These are phyloP conservation scores for Ceratocystis lukuohia DNA, from an alignment of 2,329 filamentous ascomycete genomes.

Conservation along the genomic window DNA sequence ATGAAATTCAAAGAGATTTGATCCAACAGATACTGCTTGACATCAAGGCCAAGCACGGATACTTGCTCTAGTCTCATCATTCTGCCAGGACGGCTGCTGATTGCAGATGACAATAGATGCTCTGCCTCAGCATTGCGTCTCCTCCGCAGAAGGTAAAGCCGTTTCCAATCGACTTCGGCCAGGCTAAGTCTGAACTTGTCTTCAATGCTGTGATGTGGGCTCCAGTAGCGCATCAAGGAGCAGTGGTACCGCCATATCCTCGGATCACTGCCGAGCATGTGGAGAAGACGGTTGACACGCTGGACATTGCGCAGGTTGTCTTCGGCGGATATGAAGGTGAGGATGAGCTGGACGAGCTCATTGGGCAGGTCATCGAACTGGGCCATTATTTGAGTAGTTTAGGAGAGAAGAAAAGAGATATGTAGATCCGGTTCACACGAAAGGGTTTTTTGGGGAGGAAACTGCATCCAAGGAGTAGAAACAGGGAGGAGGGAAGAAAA, in stretches of 20 bases:
- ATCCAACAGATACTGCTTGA: constrained; percentile 66
- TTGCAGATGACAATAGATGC: constrained; percentile 49
- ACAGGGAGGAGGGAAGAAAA: too few species aligned
- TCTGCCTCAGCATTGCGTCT: constrained; percentile 39
- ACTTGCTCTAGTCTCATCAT: constrained; percentile 58
- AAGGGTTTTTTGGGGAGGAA: not conserved
- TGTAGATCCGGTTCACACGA: not conserved
- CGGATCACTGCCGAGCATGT: constrained; percentile 53
- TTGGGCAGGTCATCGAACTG: constrained; percentile 46
- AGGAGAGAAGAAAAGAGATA: not conserved
- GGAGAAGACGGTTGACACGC: constrained; percentile 48
- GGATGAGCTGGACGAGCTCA: constrained; percentile 71
- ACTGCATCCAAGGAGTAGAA: not conserved
- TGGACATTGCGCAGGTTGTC: constrained; percentile 39
- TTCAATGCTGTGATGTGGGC: constrained; percentile 45
- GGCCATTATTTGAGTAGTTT: constrained; percentile 1
- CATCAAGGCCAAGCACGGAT: constrained; percentile 65
- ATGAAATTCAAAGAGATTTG: constrained; percentile 48
- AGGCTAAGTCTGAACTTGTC: constrained; percentile 41
- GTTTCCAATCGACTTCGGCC: constrained; percentile 59
- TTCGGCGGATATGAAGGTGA: constrained; percentile 47
- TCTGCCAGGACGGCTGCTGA: constrained; percentile 57
- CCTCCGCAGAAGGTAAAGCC: constrained; percentile 46
- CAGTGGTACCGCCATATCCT: constrained; percentile 75
- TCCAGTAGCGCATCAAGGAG: constrained; percentile 61